These are phyloP conservation scores for Pyrrhoderma noxium DNA, from an alignment of 1,284 basidiomycete genomes.

Conservation along the genomic window DNA sequence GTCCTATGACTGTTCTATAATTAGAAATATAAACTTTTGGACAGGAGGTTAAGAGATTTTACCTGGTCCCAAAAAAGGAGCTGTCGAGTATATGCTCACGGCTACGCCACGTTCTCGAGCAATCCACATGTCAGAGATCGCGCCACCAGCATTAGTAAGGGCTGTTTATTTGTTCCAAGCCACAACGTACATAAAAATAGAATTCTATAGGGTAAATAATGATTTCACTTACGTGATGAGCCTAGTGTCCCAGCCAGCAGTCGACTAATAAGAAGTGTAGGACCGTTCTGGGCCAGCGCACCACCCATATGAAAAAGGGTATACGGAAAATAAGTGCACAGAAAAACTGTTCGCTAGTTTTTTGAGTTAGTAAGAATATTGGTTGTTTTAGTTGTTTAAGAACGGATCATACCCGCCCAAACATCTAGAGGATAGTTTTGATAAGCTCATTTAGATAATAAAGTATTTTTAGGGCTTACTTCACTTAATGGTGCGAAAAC, in stretches of 20 bases:
- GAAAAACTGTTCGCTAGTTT: conserved; percentile 42
- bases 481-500: conserved; percentile 62
- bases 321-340: conserved; percentile 51
- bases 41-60: not conserved
- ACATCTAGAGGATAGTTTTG: conserved; percentile 30
- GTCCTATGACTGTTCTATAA: conserved; percentile 41
- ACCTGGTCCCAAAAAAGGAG: conserved; percentile 70
- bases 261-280: conserved; percentile 52
- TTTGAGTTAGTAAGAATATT: not conserved
- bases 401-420: conserved; percentile 46
- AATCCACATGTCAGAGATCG: conserved; percentile 55
- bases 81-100: conserved; percentile 53
- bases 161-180: conserved; percentile 27
- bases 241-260: conserved; percentile 56
- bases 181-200: not conserved
- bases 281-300: conserved; percentile 49
- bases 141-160: conserved; percentile 54
- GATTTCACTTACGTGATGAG: conserved; percentile 40
- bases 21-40: conserved; percentile 10
- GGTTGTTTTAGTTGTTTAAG: conserved; percentile 18
- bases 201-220: not conserved
- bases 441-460: not conserved
- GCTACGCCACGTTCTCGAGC: conserved; percentile 52
- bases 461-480: conserved; percentile 26
- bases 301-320: conserved; percentile 59